A percentile compares a stretch with the other conserved stretches of the same genome.
phyloP scores from a whole-genome alignment of 2,329 filamentous ascomycete species.

The Cercospora nicotianae region DNA sequence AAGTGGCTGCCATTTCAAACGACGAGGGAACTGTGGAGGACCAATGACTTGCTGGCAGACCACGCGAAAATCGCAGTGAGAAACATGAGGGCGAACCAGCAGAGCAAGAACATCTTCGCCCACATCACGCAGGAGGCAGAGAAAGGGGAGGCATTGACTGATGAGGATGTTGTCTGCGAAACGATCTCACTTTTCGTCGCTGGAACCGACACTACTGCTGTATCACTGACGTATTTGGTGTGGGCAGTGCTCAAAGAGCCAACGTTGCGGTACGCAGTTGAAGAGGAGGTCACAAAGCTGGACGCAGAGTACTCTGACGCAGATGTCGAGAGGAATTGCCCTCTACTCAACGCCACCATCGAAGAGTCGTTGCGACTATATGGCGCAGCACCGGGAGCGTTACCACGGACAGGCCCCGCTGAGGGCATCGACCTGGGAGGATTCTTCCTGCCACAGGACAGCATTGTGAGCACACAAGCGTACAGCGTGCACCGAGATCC shows the following conservation, averaged over 20 bases:
- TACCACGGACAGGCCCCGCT: conserved; percentile 33
- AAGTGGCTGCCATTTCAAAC: conserved; percentile 28
- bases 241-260: conserved; percentile 35
- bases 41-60: conserved; percentile 24
- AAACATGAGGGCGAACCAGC: conserved; percentile 27
- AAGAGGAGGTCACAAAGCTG: conserved; percentile 31
- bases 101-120: conserved; percentile 32
- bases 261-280: conserved; percentile 25
- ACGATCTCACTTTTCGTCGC: conserved; percentile 35
- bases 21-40: conserved; percentile 27
- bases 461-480: conserved; percentile 32
- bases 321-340: conserved; percentile 28
- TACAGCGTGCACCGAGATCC: conserved; percentile 35
- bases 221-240: conserved; percentile 35
- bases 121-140: conserved; percentile 32
- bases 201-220: conserved; percentile 38
- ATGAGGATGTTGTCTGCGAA: conserved; percentile 34
- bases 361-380: conserved; percentile 38
- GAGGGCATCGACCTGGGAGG: conserved; percentile 28
- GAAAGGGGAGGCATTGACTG: conserved; percentile 31
- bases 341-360: conserved; percentile 32
- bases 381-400: conserved; percentile 35
- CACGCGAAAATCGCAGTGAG: conserved; percentile 32
- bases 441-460: conserved; percentile 32
- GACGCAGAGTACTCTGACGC: conserved; percentile 24